phyloP scores from a whole-genome alignment of 129 eudicot genomes.

The Centrapalus pauciflorus region DNA sequence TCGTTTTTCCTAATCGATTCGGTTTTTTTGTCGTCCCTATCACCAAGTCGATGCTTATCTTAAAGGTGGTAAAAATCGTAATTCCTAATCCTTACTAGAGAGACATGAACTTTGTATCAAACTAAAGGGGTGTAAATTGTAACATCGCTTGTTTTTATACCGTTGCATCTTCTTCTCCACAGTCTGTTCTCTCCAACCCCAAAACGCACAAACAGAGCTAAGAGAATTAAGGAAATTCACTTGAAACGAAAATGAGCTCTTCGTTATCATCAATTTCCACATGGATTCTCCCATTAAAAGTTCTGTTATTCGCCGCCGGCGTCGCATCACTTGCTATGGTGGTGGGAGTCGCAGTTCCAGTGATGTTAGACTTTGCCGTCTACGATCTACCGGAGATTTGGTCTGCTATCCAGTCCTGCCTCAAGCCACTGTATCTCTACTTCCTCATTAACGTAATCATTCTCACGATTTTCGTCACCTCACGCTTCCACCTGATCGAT shows the following conservation, averaged over 20 bases:
- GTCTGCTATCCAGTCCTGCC: slow-evolving; percentile 32
- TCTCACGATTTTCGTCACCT: slow-evolving; percentile 48
- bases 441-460: slow-evolving; percentile 57
- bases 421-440: slow-evolving; percentile 57
- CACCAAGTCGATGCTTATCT: no score
- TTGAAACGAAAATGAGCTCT: neutral
- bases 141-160: neutral
- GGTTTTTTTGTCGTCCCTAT: no score
- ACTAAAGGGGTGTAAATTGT: neutral
- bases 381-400: slow-evolving; percentile 33
- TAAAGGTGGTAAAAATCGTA: neutral
- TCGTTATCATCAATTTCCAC: no score
- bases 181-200: neutral
- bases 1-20: no score
- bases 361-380: slow-evolving; percentile 7
- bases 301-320: slow-evolving; percentile 37
- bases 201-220: neutral
- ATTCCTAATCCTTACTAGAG: neutral
- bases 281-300: slow-evolving; percentile 22
- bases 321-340: slow-evolving; percentile 26
- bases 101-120: neutral
- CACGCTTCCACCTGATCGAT: slow-evolving; percentile 28
- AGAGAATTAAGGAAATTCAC: no score
- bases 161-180: neutral
- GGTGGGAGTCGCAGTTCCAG: slow-evolving; percentile 25